Conservation (phyloP, 495 filamentous ascomycete genomes). For the Penicillium bovifimosum region DNA sequence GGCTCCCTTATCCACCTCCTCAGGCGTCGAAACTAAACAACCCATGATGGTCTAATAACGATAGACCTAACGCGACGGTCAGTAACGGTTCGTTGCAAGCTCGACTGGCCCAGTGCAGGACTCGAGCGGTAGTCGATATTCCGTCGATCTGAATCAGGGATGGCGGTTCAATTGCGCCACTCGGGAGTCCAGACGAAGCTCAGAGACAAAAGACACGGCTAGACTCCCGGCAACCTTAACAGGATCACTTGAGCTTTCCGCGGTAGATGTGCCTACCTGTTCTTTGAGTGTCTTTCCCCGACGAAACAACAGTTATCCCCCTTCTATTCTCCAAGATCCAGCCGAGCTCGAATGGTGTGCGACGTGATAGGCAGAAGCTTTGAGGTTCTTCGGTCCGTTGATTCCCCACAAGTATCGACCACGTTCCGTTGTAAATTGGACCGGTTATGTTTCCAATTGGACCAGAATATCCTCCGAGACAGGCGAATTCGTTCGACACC, state of each 20-base stretch:
- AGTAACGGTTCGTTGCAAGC: constrained; percentile 3
- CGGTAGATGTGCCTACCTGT: constrained; percentile 5
- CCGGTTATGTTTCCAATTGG: constrained; percentile 24
- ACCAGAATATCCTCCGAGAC: constrained; percentile 26
- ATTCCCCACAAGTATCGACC: constrained; percentile 22
- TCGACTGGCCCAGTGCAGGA: background rate
- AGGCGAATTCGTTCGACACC: constrained; percentile 7
- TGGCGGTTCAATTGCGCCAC: constrained; percentile 16
- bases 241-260: background rate
- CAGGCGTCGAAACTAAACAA: constrained; percentile 39
- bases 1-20: constrained; percentile 39
- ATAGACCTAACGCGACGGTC: constrained; percentile 5
- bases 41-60: constrained; percentile 31
- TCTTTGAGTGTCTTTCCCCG: background rate
- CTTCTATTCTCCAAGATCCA: background rate
- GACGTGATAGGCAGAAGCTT: constrained; percentile 7
- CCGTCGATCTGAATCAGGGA: constrained; percentile 29
- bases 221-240: background rate
- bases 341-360: background rate
- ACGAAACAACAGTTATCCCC: background rate
- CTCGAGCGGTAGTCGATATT: background rate
- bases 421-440: constrained; percentile 23
- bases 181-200: background rate
- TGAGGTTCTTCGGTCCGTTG: constrained; percentile 14
- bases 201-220: constrained; percentile 13